phyloP scores from a whole-genome alignment of 495 filamentous ascomycete genomes.

The Peziza echinospora region DNA sequence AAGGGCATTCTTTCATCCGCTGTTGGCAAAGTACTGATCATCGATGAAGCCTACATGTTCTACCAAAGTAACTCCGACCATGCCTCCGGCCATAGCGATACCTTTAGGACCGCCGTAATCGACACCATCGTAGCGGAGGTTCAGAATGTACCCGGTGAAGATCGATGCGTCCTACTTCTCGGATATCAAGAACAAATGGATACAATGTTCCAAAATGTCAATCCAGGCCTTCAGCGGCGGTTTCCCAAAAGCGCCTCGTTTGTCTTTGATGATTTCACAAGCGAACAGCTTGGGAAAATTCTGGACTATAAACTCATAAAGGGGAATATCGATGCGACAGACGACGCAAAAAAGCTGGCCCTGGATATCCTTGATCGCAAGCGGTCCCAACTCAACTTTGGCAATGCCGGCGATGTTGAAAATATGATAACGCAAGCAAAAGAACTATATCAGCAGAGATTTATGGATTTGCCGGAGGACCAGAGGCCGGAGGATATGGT shows the following conservation, averaged over 20 bases:
- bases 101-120: constrained; percentile 41
- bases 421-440: constrained; percentile 42
- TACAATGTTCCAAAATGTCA: constrained; percentile 59
- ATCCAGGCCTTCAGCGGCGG: constrained; percentile 47
- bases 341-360: constrained; percentile 25
- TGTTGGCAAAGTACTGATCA: constrained; percentile 51
- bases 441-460: constrained; percentile 31
- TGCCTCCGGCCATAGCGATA: constrained; percentile 20
- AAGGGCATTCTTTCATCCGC: constrained; percentile 46
- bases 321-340: constrained; percentile 25
- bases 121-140: constrained; percentile 73
- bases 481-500: constrained; percentile 2
- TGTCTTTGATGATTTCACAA: constrained; percentile 23
- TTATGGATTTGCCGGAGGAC: constrained; percentile 1
- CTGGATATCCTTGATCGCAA: constrained; percentile 30
- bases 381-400: constrained; percentile 35
- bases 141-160: constrained; percentile 53
- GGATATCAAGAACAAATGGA: constrained; percentile 63
- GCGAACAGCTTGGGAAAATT: constrained; percentile 19
- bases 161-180: constrained; percentile 54
- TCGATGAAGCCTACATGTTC: constrained; percentile 52
- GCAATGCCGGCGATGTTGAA: constrained; percentile 43
- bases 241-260: constrained; percentile 48
- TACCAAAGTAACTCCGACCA: constrained; percentile 4
- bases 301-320: constrained; percentile 28